phyloP scores from a whole-genome alignment of 192 early-diverging fungal genomes.

The Umbelopsis ramanniana region DNA sequence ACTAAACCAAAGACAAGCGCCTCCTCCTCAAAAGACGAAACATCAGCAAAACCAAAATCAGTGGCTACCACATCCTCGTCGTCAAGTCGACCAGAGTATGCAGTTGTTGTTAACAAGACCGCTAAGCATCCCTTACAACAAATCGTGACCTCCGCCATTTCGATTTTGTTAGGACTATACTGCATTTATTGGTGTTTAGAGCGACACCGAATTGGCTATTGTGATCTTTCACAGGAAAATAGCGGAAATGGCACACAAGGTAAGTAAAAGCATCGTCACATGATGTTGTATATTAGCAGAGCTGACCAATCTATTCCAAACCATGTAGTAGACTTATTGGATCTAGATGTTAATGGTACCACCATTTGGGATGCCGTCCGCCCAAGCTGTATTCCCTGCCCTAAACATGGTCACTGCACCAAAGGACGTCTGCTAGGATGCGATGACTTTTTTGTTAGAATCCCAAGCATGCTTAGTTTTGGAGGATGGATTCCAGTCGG shows the following conservation, averaged over 20 bases:
- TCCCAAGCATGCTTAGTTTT: constrained; percentile 35
- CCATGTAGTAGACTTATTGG: not conserved
- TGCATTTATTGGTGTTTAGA: constrained; percentile 19
- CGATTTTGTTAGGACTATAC: not conserved
- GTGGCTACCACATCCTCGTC: not conserved
- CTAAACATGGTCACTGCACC: constrained; percentile 36
- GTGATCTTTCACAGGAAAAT: not conserved
- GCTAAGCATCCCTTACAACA: constrained; percentile 5
- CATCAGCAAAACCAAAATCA: not conserved
- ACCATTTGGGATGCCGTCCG: constrained; percentile 24
- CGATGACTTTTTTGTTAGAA: constrained; percentile 31
- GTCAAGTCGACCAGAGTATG: not conserved
- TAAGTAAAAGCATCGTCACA: not conserved
- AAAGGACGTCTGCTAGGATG: constrained; percentile 22
- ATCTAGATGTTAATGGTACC: not conserved
- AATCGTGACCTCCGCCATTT: not conserved
- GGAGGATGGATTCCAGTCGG: constrained; percentile 36
- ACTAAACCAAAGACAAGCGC: constrained; percentile 8
- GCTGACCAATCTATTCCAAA: not conserved
- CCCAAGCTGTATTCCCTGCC: constrained; percentile 47
- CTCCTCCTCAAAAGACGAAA: not conserved
- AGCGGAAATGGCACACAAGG: not conserved
- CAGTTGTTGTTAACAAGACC: not conserved
- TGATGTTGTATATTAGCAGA: too few species aligned
- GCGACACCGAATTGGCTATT: constrained; percentile 10